phyloP scores from a whole-genome alignment of 2,329 filamentous ascomycete species.

The Parastagonospora avenae region DNA sequence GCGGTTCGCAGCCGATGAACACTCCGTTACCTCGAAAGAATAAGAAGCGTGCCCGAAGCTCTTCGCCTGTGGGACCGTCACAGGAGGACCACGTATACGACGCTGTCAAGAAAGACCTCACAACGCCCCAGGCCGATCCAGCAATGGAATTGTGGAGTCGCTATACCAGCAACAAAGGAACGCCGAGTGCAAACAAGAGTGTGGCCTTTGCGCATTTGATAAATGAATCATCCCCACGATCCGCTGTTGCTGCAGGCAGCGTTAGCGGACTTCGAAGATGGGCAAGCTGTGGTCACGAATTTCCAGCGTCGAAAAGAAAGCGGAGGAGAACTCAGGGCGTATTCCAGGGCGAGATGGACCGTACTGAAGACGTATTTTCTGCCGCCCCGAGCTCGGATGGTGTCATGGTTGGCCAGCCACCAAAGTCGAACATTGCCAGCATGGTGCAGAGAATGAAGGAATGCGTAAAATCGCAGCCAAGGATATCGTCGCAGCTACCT shows the following conservation, averaged over 20 bases:
- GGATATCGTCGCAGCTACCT: slow-evolving; percentile 37
- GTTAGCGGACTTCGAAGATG: slow-evolving; percentile 54
- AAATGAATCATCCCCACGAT: slow-evolving; percentile 54
- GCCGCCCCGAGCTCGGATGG: slow-evolving; percentile 40
- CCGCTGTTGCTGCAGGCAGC: slow-evolving; percentile 51
- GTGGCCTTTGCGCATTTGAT: slow-evolving; percentile 52
- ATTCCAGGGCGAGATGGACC: slow-evolving; percentile 36
- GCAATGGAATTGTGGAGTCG: slow-evolving; percentile 54
- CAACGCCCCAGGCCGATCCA: slow-evolving; percentile 54
- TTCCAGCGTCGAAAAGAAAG: slow-evolving; percentile 51
- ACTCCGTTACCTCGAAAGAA: slow-evolving; percentile 50
- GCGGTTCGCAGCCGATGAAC: slow-evolving; percentile 52
- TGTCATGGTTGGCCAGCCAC: slow-evolving; percentile 27
- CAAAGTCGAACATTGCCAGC: slow-evolving; percentile 35
- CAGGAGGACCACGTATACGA: slow-evolving; percentile 44
- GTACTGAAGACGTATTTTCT: slow-evolving; percentile 35
- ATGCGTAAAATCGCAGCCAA: slow-evolving; percentile 40
- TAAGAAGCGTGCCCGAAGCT: slow-evolving; percentile 54
- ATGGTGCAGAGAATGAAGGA: slow-evolving; percentile 54
- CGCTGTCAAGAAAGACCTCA: slow-evolving; percentile 32
- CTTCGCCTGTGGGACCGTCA: slow-evolving; percentile 50
- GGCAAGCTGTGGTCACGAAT: slow-evolving; percentile 58
- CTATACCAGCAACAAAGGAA: slow-evolving; percentile 50
- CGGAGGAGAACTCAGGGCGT: slow-evolving; percentile 44
- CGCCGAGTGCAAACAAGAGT: slow-evolving; percentile 41